A percentile compares a stretch with the other conserved stretches of the same genome.
phyloP scores from a whole-genome alignment of 2,329 filamentous ascomycete genomes.

The Aspergillus alliaceus region DNA sequence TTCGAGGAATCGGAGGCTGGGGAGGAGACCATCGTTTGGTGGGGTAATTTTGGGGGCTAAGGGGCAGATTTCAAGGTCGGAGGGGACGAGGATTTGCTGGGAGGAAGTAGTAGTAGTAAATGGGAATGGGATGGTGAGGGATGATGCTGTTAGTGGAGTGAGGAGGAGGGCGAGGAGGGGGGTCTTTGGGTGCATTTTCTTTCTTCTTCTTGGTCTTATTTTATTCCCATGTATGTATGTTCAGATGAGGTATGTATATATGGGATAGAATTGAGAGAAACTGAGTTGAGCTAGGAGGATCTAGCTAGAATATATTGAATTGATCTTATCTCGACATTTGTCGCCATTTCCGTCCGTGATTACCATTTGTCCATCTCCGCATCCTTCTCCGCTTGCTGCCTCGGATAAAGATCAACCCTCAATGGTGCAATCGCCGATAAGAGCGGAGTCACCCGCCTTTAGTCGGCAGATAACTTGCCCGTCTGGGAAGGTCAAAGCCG shows the following conservation, averaged over 20 bases:
- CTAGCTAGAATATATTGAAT: too few relatives aligned
- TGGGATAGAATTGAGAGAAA: too few relatives aligned
- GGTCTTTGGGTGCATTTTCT: not conserved
- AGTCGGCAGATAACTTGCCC: not conserved
- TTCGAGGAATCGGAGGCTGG: slow-evolving; percentile 29
- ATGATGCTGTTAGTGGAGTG: not conserved
- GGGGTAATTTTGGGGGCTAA: slow-evolving; percentile 27
- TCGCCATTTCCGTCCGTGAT: not conserved
- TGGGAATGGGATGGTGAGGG: not conserved
- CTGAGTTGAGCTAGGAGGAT: too few relatives aligned
- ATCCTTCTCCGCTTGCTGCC: not conserved
- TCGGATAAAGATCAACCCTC: not conserved
- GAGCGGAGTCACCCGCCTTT: not conserved
- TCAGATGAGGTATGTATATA: too few relatives aligned
- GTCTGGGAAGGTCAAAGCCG: not conserved
- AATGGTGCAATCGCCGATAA: not conserved
- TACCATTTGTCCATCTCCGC: not conserved
- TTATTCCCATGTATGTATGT: too few relatives aligned
- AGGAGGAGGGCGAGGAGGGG: too few relatives aligned
- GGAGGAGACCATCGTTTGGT: slow-evolving; percentile 29
- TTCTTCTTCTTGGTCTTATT: too few relatives aligned
- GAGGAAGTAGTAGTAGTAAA: slow-evolving; percentile 23
- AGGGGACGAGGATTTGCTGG: slow-evolving; percentile 15
- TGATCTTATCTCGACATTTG: not conserved
- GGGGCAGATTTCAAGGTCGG: slow-evolving; percentile 26